Conservation (phyloP, 2,329 filamentous ascomycete genomes). For the Colletotrichum sp. region DNA sequence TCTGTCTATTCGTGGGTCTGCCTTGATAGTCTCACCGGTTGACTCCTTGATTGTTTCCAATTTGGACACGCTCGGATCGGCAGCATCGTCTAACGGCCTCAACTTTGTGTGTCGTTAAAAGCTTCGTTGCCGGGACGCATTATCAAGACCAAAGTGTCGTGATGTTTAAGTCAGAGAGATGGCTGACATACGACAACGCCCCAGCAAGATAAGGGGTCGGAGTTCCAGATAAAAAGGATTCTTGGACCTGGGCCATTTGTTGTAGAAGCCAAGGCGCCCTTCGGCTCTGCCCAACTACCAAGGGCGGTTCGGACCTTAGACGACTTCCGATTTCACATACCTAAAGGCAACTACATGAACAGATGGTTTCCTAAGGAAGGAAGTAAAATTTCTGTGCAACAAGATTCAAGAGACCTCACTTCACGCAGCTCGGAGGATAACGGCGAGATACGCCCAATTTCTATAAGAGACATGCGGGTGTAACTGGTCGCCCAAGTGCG, state of each 20-base stretch:
- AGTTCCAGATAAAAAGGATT: not conserved
- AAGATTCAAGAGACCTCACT: not conserved
- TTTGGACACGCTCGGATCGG: not conserved
- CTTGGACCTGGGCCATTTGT: not conserved
- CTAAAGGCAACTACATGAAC: not conserved
- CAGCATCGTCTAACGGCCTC: not conserved
- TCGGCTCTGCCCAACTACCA: not conserved
- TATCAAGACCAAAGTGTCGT: not conserved
- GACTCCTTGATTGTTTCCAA: not conserved
- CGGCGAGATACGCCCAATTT: not conserved
- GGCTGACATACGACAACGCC: not conserved
- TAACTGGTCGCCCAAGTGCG: accelerated
- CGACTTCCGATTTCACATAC: not conserved
- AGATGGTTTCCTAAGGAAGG: not conserved
- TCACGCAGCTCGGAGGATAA: not conserved
- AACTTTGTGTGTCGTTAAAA: not conserved
- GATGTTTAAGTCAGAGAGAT: not conserved
- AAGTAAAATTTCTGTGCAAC: accelerated
- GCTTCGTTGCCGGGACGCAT: not conserved
- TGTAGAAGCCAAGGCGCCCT: not conserved
- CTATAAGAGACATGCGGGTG: not conserved
- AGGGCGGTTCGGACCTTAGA: not conserved
- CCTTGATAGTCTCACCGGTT: not conserved
- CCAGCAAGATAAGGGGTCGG: not conserved
- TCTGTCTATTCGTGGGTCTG: not conserved